A percentile compares a stretch with the other conserved stretches of the same genome.
Evolutionary conservation across 2,329 filamentous ascomycete species (phyloP).

Genomic region (Thelonectria blattea): DNA sequence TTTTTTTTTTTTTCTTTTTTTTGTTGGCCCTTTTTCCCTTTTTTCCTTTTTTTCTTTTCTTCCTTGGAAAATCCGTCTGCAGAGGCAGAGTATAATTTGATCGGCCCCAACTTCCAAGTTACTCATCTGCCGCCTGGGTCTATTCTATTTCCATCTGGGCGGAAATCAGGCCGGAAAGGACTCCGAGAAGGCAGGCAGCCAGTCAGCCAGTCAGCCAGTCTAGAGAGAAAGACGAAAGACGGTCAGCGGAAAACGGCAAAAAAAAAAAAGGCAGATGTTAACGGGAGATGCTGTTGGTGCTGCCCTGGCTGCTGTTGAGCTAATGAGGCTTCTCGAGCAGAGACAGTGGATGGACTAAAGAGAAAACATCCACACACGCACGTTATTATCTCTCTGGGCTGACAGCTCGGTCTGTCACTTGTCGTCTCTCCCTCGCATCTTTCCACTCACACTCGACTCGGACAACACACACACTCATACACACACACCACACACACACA

Average conservation of each 20-base stretch:
- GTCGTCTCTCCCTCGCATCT: not conserved
- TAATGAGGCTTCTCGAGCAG: not conserved
- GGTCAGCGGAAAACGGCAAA: not conserved
- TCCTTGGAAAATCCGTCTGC: not conserved
- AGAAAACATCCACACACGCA: not conserved
- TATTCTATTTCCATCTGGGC: not conserved
- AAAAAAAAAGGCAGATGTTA: not conserved
- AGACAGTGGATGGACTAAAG: not conserved
- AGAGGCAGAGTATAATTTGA: not conserved
- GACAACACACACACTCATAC: not conserved
- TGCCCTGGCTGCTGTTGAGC: not conserved
- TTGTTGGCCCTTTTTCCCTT: not conserved
- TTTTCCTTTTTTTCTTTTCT: not conserved
- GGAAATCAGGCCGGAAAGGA: not conserved
- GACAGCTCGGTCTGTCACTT: not conserved
- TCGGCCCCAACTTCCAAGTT: not conserved
- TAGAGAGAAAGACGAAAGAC: not conserved
- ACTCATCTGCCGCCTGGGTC: too few relatives aligned
- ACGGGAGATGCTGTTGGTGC: not conserved
- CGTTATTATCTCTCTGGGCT: not conserved
- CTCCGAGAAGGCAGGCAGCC: not conserved
- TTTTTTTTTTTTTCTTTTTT: not conserved
- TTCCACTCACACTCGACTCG: not conserved
- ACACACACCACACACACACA: not conserved
- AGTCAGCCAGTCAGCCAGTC: not conserved